A percentile compares a stretch with the other conserved stretches of the same genome.
Conservation (phyloP, 352 stramenopile genomes). For the Phytophthora europaea region DNA sequence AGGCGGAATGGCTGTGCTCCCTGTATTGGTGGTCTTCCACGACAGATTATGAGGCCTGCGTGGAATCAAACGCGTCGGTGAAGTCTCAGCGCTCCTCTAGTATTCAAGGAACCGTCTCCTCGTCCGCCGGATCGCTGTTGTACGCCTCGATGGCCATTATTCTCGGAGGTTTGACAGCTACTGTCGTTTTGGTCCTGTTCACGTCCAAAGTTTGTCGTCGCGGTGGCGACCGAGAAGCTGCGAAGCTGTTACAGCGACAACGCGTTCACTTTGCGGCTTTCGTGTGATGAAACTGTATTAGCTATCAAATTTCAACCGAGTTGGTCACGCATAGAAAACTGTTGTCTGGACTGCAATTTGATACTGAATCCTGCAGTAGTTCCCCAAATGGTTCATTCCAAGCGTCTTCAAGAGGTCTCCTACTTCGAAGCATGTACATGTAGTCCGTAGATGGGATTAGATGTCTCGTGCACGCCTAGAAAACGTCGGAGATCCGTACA, state of each 20-base stretch:
- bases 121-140: slow-evolving; percentile 26
- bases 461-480: no score
- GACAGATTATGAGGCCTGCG: slow-evolving; percentile 64
- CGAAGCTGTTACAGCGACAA: slow-evolving; percentile 33
- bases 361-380: no score
- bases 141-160: slow-evolving; percentile 22
- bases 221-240: slow-evolving; percentile 23
- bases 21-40: slow-evolving; percentile 80
- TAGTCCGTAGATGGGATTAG: no score
- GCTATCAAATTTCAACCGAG: not conserved
- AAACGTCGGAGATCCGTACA: no score
- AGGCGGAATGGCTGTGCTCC: slow-evolving; percentile 72
- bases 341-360: no score
- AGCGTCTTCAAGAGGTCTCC: no score
- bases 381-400: no score
- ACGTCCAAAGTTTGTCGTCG: slow-evolving; percentile 30
- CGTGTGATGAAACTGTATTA: slow-evolving; percentile 10
- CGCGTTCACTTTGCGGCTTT: slow-evolving; percentile 41
- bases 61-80: slow-evolving; percentile 31
- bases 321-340: not conserved
- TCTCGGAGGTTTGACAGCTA: slow-evolving; percentile 23
- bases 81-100: slow-evolving; percentile 19
- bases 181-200: slow-evolving; percentile 28
- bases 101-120: slow-evolving; percentile 18
- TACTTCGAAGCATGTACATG: no score